Percentiles rank a stretch among this genome's conserved stretches.
phyloP scores from a whole-genome alignment of 805 yeast species.

The Metschnikowia gelsemii region DNA sequence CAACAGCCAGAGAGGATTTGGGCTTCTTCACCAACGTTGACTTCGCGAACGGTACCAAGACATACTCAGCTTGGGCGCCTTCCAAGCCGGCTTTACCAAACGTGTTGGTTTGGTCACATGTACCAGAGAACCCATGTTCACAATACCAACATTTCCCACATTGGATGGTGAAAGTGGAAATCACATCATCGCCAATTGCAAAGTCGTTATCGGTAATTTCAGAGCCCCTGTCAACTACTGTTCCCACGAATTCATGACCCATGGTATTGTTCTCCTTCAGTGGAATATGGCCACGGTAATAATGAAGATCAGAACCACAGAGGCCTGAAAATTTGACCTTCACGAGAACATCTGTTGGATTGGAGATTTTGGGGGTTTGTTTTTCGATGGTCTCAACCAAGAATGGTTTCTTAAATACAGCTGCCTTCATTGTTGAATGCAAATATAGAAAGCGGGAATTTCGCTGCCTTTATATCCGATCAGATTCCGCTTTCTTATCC shows the following conservation, averaged over 20 bases:
- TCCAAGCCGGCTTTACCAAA: conserved; percentile 57
- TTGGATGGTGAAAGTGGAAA: conserved; percentile 49
- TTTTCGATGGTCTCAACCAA: conserved; percentile 40
- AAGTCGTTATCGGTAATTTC: conserved; percentile 29
- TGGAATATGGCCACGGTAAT: conserved; percentile 51
- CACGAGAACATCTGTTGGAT: conserved; percentile 45
- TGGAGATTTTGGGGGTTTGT: conserved; percentile 39
- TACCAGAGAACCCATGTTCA: conserved; percentile 51
- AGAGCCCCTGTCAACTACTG: conserved; percentile 40
- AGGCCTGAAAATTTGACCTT: conserved; percentile 49
- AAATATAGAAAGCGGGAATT: not conserved
- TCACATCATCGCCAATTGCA: conserved; percentile 46
- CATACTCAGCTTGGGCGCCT: conserved; percentile 65
- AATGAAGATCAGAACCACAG: conserved; percentile 57
- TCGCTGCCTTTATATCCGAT: not conserved
- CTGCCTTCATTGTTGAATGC: conserved; percentile 44
- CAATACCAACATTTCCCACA: conserved; percentile 64
- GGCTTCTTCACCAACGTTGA: conserved; percentile 50
- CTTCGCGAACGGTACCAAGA: conserved; percentile 57
- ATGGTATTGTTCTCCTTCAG: conserved; percentile 38
- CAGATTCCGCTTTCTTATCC: not conserved
- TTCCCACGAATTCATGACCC: conserved; percentile 55
- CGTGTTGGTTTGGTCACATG: conserved; percentile 53
- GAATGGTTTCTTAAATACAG: conserved; percentile 46
- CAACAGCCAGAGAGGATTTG: conserved; percentile 15